These are phyloP conservation scores for Phytophthora vignae DNA, from an alignment of 352 stramenopile genomes.

Conservation along the genomic window DNA sequence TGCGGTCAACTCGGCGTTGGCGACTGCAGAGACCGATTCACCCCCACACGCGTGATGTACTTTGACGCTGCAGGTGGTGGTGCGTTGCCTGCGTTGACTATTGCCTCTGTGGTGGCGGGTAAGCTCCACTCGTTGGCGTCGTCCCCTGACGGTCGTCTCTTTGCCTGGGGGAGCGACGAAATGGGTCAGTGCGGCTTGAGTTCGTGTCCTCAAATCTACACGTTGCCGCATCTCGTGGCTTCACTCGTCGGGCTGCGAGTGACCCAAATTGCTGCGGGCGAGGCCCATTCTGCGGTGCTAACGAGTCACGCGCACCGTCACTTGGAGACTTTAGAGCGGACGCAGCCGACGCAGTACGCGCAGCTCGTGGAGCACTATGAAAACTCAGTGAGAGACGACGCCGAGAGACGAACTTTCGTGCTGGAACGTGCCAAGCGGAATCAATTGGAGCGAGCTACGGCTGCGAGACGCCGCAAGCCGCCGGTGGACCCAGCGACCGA, in stretches of 20 bases:
- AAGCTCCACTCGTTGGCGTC: slow-evolving; percentile 64
- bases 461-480: slow-evolving; percentile 48
- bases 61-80: slow-evolving; percentile 41
- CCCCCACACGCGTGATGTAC: slow-evolving; percentile 56
- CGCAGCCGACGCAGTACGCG: slow-evolving; percentile 54
- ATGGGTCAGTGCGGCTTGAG: slow-evolving; percentile 76
- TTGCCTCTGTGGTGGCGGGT: slow-evolving; percentile 56
- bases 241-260: slow-evolving; percentile 67
- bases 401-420: slow-evolving; percentile 37
- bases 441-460: slow-evolving; percentile 36
- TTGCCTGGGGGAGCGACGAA: slow-evolving; percentile 79
- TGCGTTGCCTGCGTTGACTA: slow-evolving; percentile 19
- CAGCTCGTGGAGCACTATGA: slow-evolving; percentile 54
- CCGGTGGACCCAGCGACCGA: slow-evolving; percentile 37
- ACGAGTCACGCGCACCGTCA: slow-evolving; percentile 46
- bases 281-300: slow-evolving; percentile 64
- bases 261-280: slow-evolving; percentile 57
- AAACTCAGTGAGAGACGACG: slow-evolving; percentile 48
- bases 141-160: slow-evolving; percentile 59
- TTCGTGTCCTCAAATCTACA: slow-evolving; percentile 80
- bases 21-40: slow-evolving; percentile 55
- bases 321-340: slow-evolving; percentile 54
- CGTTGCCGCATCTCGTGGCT: slow-evolving; percentile 67
- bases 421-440: slow-evolving; percentile 38
- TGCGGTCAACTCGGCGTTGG: slow-evolving; percentile 72